Evolutionary conservation across 495 filamentous ascomycete species (phyloP), one percentile per base, ranked within the genome.

Genomic region (Penicillium canescens): DNA sequence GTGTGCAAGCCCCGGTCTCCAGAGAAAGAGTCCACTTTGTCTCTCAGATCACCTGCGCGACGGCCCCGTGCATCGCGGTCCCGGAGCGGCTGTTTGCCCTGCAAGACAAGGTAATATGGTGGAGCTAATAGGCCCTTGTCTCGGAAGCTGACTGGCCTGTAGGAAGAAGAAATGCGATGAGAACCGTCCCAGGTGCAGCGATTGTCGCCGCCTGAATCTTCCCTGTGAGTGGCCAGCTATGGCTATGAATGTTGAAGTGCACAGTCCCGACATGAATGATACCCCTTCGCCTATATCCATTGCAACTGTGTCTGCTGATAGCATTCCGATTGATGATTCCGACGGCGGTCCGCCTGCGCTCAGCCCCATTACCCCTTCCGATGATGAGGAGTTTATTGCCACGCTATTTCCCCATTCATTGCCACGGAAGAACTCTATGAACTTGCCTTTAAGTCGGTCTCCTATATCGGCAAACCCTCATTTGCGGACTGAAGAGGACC

Each of bases 141-240:
- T n/a, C 43, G 42, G 35, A 46, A 11, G 20, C 55, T 52, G 31
- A 57, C 20, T 7, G 12, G 12, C 10, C 14, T 35, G 6, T 11
- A 66, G 63, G 44, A 68, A 68, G 51, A 68, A 68, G 50, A 66
- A 63, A 24, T 66, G 66, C 26, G 66, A 68, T 20, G 66, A 68
- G 44, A 47, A 41, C 14, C 52, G 43, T 18, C 66, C 66, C 2
- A 55, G 55, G 38, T 68, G 66, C 31, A 62, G 57, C 12, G 66
- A 68, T 33, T 68, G 66, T 37, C 63, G 57, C 4, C 66, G 66
- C 1, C 47, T 68, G 23, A 68, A 63, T 56, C 28, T 63, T 2
- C 48, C 53, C 24, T 66, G 66, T 42, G 53, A 57, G 21, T 68
- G 63, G 62, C 45, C 38, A n/a, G 23, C 45, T 2, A 39, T 3